A percentile compares a stretch with the other conserved stretches of the same genome.
Evolutionary conservation across 805 yeast genomes (phyloP).

Genomic region (Sungouiozyma intestinalis): DNA sequence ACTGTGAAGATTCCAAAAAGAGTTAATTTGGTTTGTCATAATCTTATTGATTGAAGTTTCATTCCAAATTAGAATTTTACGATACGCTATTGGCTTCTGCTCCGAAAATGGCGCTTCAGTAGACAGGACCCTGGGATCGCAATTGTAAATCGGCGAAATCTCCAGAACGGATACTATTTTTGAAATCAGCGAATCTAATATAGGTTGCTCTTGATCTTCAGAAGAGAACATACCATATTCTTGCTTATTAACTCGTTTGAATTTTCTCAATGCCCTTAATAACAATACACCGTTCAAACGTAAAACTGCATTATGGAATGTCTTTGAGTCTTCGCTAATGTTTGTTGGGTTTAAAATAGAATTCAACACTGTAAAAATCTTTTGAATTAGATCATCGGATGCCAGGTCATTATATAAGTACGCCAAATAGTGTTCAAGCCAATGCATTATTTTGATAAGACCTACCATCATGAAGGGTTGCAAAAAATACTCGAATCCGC

Average conservation of each 20-base stretch:
- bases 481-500: conserved; percentile 78
- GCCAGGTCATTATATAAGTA: conserved; percentile 14
- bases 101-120: conserved; percentile 20
- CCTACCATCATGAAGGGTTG: conserved; percentile 65
- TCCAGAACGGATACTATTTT: conserved; percentile 14
- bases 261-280: conserved; percentile 17
- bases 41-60: conserved; percentile 26
- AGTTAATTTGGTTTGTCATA: conserved; percentile 26
- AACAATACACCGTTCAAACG: conserved; percentile 21
- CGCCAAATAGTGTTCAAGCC: conserved; percentile 36
- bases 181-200: conserved; percentile 17
- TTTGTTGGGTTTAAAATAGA: conserved; percentile 34
- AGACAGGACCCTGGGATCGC: conserved; percentile 18
- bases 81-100: conserved; percentile 19
- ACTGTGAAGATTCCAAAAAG: conserved; percentile 30
- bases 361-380: conserved; percentile 32
- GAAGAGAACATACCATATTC: conserved; percentile 26
- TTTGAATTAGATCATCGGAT: conserved; percentile 23
- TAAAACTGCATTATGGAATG: conserved; percentile 35
- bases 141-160: conserved; percentile 20
- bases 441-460: conserved; percentile 43
- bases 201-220: conserved; percentile 21
- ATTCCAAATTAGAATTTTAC: conserved; percentile 17
- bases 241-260: conserved; percentile 13
- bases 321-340: conserved; percentile 36